Evolutionary conservation across 345 rosid species (phyloP).

Genomic region (Brassica carinata): DNA sequence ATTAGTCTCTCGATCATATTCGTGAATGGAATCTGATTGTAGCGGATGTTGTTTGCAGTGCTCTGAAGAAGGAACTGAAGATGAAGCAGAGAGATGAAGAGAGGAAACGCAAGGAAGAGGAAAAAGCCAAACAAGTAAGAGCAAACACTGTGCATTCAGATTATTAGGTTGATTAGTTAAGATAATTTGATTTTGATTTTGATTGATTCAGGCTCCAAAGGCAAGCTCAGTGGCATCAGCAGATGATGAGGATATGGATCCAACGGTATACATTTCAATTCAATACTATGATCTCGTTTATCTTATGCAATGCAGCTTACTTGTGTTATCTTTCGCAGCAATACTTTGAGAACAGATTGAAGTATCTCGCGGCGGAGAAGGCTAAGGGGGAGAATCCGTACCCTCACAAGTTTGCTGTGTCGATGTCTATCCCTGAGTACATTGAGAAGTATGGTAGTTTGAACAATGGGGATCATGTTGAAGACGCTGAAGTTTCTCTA

Average conservation of each 20-base stretch:
- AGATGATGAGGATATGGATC: slow-evolving; percentile 98
- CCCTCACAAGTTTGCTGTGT: slow-evolving; percentile 78
- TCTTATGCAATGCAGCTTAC: slow-evolving; percentile 6
- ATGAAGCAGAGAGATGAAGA: slow-evolving; percentile 81
- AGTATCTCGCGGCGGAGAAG: slow-evolving; percentile 67
- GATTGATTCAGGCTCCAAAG: slow-evolving; percentile 22
- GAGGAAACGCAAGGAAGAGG: slow-evolving; percentile 70
- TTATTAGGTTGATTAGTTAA: not conserved
- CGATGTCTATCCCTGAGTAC: slow-evolving; percentile 65
- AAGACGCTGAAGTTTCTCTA: slow-evolving; percentile 58
- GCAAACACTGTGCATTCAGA: not conserved
- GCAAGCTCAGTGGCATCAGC: slow-evolving; percentile 41
- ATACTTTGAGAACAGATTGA: slow-evolving; percentile 82
- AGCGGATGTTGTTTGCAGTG: slow-evolving; percentile 46
- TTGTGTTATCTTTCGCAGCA: slow-evolving; percentile 54
- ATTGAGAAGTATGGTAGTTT: slow-evolving; percentile 60
- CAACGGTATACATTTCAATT: slow-evolving; percentile 55
- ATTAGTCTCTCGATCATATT: not conserved
- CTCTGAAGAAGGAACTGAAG: slow-evolving; percentile 80
- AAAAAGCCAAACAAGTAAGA: slow-evolving; percentile 46
- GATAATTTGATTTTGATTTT: not conserved
- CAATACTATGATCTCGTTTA: not conserved
- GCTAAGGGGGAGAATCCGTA: slow-evolving; percentile 74
- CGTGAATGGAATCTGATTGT: not conserved
- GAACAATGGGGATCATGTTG: slow-evolving; percentile 71